Base-by-base conservation (phyloP, 768 basidiomycete genomes). In the Leucosporidium scottii region DNA sequence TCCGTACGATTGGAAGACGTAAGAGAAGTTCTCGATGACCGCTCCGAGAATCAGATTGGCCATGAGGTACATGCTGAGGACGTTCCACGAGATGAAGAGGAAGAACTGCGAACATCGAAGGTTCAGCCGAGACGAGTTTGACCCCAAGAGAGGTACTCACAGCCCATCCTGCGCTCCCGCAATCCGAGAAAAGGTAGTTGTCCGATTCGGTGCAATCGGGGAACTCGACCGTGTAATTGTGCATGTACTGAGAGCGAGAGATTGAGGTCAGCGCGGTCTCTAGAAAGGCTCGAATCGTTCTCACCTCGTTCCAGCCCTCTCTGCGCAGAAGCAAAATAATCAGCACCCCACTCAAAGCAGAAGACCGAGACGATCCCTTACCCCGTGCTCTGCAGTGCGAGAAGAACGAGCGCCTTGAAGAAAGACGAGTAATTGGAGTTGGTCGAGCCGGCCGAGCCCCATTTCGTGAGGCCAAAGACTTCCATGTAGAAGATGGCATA, bases 331-430 rank as follows among this genome's bases (percentile, higher is more conserved):
- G 61, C 8, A 53, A 21, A 73, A 48, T 50, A 54, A 34, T 30
- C 65, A 50, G 65, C 49, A 28, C 13, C 18, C 25, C 18, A 25
- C 59, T 25, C 60, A 28, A 21, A n/a, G 25, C 7, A 50, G 44
- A 4, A 48, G 10, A 4, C 27, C 5, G 6, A 36, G 39, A 55
- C 6, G 27, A n/a, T 21, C 28, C 80, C 85, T 71, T 77, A 93
- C 92, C 93, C 93, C 39, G 90, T 89, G 68, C 88, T 93, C 84
- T 91, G 91, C 79, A 96, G 91, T 1, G 87, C 85, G 56, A 97
- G 79, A 89, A 96, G 93, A 51, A 97, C 84, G 59, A 97, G 78
- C 0, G 93, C 82, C 51, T 86, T 86, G 7, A 86, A 85, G 78
- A 97, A 83, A 0, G 86, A 85, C 39, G 86, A 84, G 75, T 89